A percentile compares a stretch with the other conserved stretches of the same genome.
These are phyloP conservation scores for Aphanocladium album DNA, from an alignment of 2,329 filamentous ascomycete genomes.

Conservation along the genomic window DNA sequence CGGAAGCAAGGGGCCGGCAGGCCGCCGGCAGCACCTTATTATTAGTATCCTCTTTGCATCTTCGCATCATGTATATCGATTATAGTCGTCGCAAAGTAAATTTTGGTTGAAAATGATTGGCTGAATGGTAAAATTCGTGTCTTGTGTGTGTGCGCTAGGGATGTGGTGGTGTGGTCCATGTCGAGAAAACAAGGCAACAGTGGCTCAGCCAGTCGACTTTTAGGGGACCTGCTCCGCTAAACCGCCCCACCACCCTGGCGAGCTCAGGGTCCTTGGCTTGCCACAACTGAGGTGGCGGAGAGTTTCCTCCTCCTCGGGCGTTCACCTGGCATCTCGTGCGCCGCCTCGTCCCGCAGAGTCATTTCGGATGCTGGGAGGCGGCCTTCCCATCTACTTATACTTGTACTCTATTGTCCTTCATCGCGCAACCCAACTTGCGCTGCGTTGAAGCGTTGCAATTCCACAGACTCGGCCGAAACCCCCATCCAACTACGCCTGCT, in stretches of 20 bases:
- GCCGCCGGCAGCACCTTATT: background rate
- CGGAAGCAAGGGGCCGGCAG: too few species aligned
- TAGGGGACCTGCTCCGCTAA: constrained; percentile 2
- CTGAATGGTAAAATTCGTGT: background rate
- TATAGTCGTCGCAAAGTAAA: background rate
- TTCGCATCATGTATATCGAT: background rate
- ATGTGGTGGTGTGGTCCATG: background rate
- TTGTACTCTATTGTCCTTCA: background rate
- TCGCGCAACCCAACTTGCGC: background rate
- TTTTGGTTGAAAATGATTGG: background rate
- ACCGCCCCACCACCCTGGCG: background rate
- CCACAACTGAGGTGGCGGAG: background rate
- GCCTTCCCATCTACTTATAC: background rate
- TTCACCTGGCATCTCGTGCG: background rate
- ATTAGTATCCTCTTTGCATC: background rate
- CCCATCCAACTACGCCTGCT: background rate
- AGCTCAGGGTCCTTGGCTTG: background rate
- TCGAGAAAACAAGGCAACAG: background rate
- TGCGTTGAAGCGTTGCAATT: background rate
- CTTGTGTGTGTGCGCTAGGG: background rate
- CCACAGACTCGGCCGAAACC: background rate
- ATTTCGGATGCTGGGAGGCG: background rate
- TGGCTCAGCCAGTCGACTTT: background rate
- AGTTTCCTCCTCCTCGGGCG: background rate
- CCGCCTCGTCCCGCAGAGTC: background rate